A percentile compares a stretch with the other conserved stretches of the same genome.
These are phyloP conservation scores for Lathyrus tuberosus DNA, from an alignment of 306 rosid species.

Conservation along the genomic window DNA sequence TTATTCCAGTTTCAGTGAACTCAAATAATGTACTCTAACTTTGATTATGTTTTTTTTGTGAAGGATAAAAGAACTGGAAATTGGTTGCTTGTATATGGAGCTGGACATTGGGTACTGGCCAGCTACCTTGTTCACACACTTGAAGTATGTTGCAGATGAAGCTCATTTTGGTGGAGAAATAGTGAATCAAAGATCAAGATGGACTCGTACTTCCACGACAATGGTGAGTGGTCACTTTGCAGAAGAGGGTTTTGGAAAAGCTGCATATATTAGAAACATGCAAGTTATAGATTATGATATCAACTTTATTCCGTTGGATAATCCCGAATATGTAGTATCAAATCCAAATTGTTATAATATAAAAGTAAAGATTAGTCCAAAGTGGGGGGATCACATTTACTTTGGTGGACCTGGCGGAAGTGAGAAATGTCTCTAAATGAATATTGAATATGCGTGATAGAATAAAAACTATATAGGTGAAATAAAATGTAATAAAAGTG, in stretches of 20 bases:
- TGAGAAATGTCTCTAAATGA: slow-evolving; percentile 65
- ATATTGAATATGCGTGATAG: not conserved
- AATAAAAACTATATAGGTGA: slow-evolving; percentile 30
- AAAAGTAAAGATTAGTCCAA: slow-evolving; percentile 62
- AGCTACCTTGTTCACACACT: slow-evolving; percentile 69
- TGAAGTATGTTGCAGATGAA: slow-evolving; percentile 72
- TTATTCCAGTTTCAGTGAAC: no score
- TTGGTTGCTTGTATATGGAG: slow-evolving; percentile 89
- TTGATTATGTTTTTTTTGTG: not conserved
- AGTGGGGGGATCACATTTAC: slow-evolving; percentile 84
- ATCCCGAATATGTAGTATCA: slow-evolving; percentile 65
- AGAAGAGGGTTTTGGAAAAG: no score
- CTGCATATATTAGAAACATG: no score
- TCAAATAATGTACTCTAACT: not conserved
- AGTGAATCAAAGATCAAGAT: no score
- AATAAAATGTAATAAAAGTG: no score
- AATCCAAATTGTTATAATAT: slow-evolving; percentile 83
- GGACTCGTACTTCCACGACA: no score
- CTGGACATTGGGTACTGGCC: slow-evolving; percentile 93
- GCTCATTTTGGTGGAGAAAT: no score
- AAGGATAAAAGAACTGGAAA: slow-evolving; percentile 91
- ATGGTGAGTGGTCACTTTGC: no score
- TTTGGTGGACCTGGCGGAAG: slow-evolving; percentile 95
- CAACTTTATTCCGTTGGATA: slow-evolving; percentile 57
- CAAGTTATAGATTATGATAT: slow-evolving; percentile 80